phyloP scores from a whole-genome alignment of 306 rosid species.

The Rosa persica region DNA sequence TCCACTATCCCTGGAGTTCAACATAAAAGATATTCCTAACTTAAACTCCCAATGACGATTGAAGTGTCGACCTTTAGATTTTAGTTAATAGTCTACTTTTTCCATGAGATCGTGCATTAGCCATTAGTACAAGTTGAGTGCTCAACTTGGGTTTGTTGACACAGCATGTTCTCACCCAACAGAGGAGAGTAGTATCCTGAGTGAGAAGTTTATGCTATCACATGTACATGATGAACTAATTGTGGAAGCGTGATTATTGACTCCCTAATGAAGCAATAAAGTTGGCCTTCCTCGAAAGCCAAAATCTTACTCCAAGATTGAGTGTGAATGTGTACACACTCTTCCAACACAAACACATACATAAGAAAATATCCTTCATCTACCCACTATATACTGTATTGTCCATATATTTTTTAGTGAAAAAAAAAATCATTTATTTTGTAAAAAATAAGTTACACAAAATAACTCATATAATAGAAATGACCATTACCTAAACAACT shows the following conservation, averaged over 20 bases:
- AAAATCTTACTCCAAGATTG: neutral
- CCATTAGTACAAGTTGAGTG: neutral
- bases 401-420: too few relatives aligned
- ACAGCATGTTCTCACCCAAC: neutral
- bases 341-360: too few relatives aligned
- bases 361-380: too few relatives aligned
- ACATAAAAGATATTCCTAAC: neutral
- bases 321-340: too few relatives aligned
- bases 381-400: too few relatives aligned
- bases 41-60: neutral
- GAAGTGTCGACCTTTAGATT: neutral
- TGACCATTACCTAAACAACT: too few relatives aligned
- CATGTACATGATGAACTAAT: neutral
- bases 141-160: neutral
- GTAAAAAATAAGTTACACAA: too few relatives aligned
- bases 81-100: neutral
- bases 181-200: neutral
- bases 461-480: too few relatives aligned
- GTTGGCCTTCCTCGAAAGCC: neutral
- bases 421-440: too few relatives aligned
- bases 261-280: neutral
- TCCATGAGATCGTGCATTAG: neutral
- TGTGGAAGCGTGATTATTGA: neutral
- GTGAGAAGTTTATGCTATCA: neutral
- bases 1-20: neutral